phyloP scores from a whole-genome alignment of 768 basidiomycete species.

The Lentinula sp. region DNA sequence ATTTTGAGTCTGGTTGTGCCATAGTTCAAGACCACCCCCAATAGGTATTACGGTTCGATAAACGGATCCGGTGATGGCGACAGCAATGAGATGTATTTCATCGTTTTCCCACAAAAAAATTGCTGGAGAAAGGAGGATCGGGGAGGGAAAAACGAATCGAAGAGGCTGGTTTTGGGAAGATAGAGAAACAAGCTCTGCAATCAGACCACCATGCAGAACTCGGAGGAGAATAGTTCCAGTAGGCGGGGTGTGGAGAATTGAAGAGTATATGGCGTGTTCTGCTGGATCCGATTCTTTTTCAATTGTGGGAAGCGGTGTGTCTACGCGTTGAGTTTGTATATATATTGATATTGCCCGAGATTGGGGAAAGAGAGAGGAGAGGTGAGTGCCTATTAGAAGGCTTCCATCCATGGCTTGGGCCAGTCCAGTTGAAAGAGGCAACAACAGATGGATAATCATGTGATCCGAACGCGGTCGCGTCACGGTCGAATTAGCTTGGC shows the following conservation, averaged over 20 bases:
- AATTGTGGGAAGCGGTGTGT: conserved; percentile 38
- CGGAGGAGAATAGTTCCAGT: conserved; percentile 69
- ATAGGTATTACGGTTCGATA: conserved; percentile 68
- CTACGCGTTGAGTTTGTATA: conserved; percentile 55
- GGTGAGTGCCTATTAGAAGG: conserved; percentile 52
- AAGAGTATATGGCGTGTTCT: conserved; percentile 71
- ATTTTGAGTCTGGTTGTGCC: conserved; percentile 46
- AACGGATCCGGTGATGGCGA: conserved; percentile 64
- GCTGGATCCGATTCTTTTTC: conserved; percentile 32
- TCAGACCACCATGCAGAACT: conserved; percentile 65
- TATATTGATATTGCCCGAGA: conserved; percentile 43
- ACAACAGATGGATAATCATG: background rate
- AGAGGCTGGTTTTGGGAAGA: conserved; percentile 59
- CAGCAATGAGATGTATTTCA: conserved; percentile 65
- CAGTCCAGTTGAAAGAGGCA: too few relatives aligned
- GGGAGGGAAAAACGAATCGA: conserved; percentile 72
- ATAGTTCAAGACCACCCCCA: conserved; percentile 43
- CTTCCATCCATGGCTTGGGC: conserved; percentile 9
- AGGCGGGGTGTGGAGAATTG: conserved; percentile 45
- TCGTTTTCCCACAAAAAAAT: conserved; percentile 48
- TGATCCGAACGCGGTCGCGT: background rate
- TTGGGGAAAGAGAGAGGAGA: conserved; percentile 58
- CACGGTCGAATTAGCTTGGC: too few relatives aligned
- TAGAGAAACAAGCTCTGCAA: conserved; percentile 74
- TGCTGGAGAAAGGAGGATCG: conserved; percentile 58